Evolutionary conservation across 2,329 filamentous ascomycete species (phyloP).

Genomic region (Dothiorella sarmentorum): DNA sequence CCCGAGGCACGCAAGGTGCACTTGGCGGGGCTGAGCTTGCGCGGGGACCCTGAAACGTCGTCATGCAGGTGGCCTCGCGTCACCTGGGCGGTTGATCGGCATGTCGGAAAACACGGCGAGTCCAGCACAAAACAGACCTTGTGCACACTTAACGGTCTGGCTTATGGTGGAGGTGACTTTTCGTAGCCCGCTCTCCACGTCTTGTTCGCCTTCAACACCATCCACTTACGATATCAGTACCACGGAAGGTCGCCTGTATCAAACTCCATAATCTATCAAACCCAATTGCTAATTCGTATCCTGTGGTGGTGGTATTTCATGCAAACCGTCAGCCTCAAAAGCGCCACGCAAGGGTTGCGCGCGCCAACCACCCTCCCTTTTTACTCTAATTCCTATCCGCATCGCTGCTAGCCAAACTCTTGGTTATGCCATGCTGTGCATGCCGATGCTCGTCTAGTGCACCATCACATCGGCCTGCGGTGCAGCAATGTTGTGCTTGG

Average conservation of each 20-base stretch:
- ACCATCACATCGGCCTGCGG: constrained; percentile 37
- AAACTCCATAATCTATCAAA: constrained; percentile 12
- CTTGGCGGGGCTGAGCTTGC: constrained; percentile 10
- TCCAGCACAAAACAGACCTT: neutral
- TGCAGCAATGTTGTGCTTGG: constrained; percentile 26
- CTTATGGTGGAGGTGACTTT: neutral
- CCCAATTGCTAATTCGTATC: neutral
- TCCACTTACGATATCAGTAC: too few species aligned
- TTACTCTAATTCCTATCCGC: neutral
- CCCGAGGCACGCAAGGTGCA: constrained; percentile 1
- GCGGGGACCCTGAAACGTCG: constrained; percentile 14
- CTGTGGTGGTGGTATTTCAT: constrained; percentile 12
- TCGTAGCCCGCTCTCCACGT: neutral
- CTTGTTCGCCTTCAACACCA: neutral
- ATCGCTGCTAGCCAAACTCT: neutral
- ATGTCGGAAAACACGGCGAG: constrained; percentile 8
- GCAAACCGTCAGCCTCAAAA: neutral
- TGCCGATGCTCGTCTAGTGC: constrained; percentile 26
- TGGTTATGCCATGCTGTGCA: neutral
- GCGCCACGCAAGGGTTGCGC: constrained; percentile 7
- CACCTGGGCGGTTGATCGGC: constrained; percentile 8
- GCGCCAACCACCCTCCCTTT: neutral
- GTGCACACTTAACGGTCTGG: too few species aligned
- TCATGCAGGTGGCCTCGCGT: constrained; percentile 15
- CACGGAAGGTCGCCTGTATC: neutral